Base-by-base conservation (phyloP, 2,329 filamentous ascomycete genomes). In the Pseudogymnoascus sp. region DNA sequence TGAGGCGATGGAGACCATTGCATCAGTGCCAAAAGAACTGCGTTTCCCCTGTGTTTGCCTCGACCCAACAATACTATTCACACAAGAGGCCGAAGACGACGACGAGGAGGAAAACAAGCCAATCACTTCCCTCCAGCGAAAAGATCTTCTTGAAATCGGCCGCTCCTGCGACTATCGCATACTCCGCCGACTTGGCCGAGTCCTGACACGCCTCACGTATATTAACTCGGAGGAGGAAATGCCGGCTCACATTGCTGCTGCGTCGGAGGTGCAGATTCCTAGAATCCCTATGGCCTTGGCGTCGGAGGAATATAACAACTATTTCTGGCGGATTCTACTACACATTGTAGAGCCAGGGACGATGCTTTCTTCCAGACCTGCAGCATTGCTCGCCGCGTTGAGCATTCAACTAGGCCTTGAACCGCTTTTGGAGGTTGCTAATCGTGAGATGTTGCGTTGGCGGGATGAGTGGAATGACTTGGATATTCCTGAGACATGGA, bases 101-200 rank as follows among this genome's bases (percentile, higher is more conserved):
- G 63, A 67, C 0, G 68, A 69, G 3, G 69, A 69, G 1, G 69
- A 71, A 1, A 65, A 67, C 5, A 67, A 69, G 4, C 68, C 71
- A 0, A 63, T 75, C 18, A 73, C 74, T 5, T 64, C 72, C 2
- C 78, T 82, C 63, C 76, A 76, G 1, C 75, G 79, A 10, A 74
- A 73, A 0, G 80, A 83, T 60, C 74, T 83, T 10, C 72, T 83
- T 1, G 81, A 83, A 63, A 81, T 83, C 64, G 78, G 79, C 6
- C 74, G 80, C 11, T 82, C 80, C 0, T 83, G 81, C 67, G 76
- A 83, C 60, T 73, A 76, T 60, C 73, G 72, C 2, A 78, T 82
- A 59, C 74, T 83, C 1, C 76, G 76, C 11, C 77, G 80, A 0
- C 72, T 83, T 1, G 78, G 81, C 6, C 75, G 73, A 31, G 75